Evolutionary conservation across 768 basidiomycete species (phyloP), one percentile per base, ranked within the genome.

Genomic region (Lepiota venenata): DNA sequence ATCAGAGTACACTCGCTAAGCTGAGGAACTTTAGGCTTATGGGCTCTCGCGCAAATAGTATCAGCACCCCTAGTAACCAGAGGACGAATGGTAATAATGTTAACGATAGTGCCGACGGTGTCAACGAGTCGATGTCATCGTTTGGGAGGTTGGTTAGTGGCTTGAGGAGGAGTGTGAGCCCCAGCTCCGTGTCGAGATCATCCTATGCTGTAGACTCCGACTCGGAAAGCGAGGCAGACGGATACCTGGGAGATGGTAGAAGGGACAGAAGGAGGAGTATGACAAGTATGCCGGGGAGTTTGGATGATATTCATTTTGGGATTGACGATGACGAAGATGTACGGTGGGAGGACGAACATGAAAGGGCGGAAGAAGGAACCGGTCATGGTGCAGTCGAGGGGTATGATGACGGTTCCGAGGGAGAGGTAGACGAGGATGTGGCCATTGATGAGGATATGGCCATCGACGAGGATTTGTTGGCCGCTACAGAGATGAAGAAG

Each of bases 251-350:
- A 47, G 56, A 69, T 65, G 66, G 71, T 60, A 65, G 68, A 54
- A 71, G 67, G 56, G 59, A 65, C 49, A 73, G 87, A 58, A 74
- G 79, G 57, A 75, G 80, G 63, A 91, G 91, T 58, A 80, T 87
- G 68, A 82, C 83, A 40, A 93, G 91, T 64, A 93, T 95, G 88
- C 92, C 91, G 11, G 92, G 92, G 27, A 87, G 89, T 18, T 68
- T 93, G 56, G 58, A 63, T 42, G 70, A 86, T 57, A 74, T 78
- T 62, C 73, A 80, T 46, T 81, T 83, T 57, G 80, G 72, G 14
- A 67, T 80, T 57, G 80, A 81, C 40, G 79, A 82, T 10, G 79
- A 75, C 6, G 82, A 71, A 0, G 72, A 67, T 29, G 68, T 66
- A 12, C 63, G 60, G 1, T 70, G 68, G 9, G 66, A 69, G 3